These are phyloP conservation scores for Nothophytophthora sp. DNA, from an alignment of 352 stramenopile species.

Conservation along the genomic window DNA sequence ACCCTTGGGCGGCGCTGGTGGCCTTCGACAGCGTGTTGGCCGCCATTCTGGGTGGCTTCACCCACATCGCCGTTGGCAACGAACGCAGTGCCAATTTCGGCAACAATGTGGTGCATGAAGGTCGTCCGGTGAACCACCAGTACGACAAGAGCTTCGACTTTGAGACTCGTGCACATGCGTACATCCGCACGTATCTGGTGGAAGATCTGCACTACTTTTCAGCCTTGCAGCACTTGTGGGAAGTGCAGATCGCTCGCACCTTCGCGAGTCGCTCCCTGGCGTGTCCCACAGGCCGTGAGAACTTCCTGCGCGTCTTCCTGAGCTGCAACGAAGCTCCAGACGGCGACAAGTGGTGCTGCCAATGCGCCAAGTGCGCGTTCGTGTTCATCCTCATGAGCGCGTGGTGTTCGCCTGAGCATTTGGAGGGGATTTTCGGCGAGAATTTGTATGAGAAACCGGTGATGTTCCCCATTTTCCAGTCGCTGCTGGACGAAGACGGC, in stretches of 20 bases:
- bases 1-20: conserved; percentile 39
- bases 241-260: conserved; percentile 42
- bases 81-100: conserved; percentile 42
- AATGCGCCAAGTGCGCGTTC: conserved; percentile 47
- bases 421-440: conserved; percentile 32
- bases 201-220: conserved; percentile 46
- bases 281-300: conserved; percentile 2
- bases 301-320: conserved; percentile 41
- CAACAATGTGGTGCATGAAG: conserved; percentile 38
- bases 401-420: conserved; percentile 24
- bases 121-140: conserved; percentile 40
- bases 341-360: conserved; percentile 40
- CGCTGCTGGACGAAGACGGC: conserved; percentile 30
- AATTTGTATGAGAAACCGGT: conserved; percentile 33
- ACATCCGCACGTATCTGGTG: conserved; percentile 39
- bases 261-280: conserved; percentile 30
- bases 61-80: conserved; percentile 38
- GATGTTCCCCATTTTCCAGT: conserved; percentile 29
- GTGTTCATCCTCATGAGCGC: conserved; percentile 43
- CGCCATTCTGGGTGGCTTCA: conserved; percentile 30
- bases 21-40: conserved; percentile 40
- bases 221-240: conserved; percentile 42
- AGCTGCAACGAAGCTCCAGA: conserved; percentile 43
- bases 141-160: conserved; percentile 55
- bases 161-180: conserved; percentile 27